Base-by-base conservation (phyloP, 2,329 filamentous ascomycete species). In the Phaeoacremonium minimum region DNA sequence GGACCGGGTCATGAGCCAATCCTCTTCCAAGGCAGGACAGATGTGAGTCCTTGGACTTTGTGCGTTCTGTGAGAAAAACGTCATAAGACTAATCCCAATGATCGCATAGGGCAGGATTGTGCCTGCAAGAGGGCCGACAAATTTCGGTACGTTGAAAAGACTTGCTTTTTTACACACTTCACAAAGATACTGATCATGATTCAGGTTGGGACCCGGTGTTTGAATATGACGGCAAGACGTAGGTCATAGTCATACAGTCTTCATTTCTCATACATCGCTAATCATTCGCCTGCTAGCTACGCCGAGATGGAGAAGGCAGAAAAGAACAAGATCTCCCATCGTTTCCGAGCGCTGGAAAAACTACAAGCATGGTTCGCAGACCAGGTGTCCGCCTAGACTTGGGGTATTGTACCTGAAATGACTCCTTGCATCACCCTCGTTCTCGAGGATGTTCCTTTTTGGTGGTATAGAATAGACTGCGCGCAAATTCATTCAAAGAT, bases 161-260 rank as follows among this genome's bases (percentile, higher is more conserved):
- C 12, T 41, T 42, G 32, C 19, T 28, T 9, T 31, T 28, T 9
- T 17, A 28, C 13, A 30, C 15, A 22, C 20, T 30, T 16, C 11
- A 14, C 12, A 35, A 18, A 18, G 26, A n/a, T 15, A 26, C 6
- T 28, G 14, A 4, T 11, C 6, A 3, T 28, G 39, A 36, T 32
- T 18, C 33, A 95, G 90, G 91, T 31, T 98, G 93, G 93, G 93
- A 98, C 60, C 80, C 93, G 3, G 84, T 95, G 46, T 98, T 98
- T 52, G 93, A 98, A 65, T 91, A 94, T 49, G 76, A 94, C 46
- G 90, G 90, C 29, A 70, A 87, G 64, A 98, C 93, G 67, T 79
- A 59, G 55, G 74, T 63, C 18, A 26, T 26, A 9, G n/a, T n/a
- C n/a, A n/a, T n/a, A n/a, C n/a, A n/a, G 8, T 15, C 30, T 26